Evolutionary conservation across 441 rosid genomes (phyloP), one percentile per base, ranked within the genome.

Genomic region (Erodium moschatum): DNA sequence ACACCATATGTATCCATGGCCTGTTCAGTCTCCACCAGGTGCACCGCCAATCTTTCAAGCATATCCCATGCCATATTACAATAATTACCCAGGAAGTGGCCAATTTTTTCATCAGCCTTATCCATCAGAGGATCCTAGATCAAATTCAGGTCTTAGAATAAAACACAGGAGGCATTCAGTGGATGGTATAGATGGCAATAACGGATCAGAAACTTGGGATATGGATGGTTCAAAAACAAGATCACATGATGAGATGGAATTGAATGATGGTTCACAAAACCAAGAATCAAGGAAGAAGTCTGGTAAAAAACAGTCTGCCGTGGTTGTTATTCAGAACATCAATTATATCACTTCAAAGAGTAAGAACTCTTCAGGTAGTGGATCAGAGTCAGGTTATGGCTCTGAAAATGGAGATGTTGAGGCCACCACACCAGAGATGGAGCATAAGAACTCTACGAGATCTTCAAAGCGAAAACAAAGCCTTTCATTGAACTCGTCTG

Each of bases 1-100:
- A 1, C 85, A 82, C 74, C 87, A 85, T 20, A 76, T 89, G 84
- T 89, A 82, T 72, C 84, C 85, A 6, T 91, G 97, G 98, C 89
- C 92, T 70, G 78, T 91, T 67, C 96, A 94, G 75, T 87, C 97
- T 52, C 97, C 94, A 33, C 89, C 97, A 0, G 97, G 96, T 64
- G 74, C 89, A 64, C 77, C 86, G 58, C 92, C 95, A 50, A 80
- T 82, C 44, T 91, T 84, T 78, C 98, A 85, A 79, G 96, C 96
- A 65, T 91, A 89, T 80, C 82, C 93, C 13, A 76, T 89, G 82
- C 89, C 96, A 46, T 91, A 87, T 78, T 88, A 85, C 76, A 92
- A 85, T 60, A 80, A 74, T 70, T 85, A 90, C 79, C 86, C 92
- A 0, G 87, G 87, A 74, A 80, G 80, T 67, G 71, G 80, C 80